These are phyloP conservation scores for Colletotrichum gloeosporioides DNA, from an alignment of 2,329 filamentous ascomycete genomes.

Conservation along the genomic window DNA sequence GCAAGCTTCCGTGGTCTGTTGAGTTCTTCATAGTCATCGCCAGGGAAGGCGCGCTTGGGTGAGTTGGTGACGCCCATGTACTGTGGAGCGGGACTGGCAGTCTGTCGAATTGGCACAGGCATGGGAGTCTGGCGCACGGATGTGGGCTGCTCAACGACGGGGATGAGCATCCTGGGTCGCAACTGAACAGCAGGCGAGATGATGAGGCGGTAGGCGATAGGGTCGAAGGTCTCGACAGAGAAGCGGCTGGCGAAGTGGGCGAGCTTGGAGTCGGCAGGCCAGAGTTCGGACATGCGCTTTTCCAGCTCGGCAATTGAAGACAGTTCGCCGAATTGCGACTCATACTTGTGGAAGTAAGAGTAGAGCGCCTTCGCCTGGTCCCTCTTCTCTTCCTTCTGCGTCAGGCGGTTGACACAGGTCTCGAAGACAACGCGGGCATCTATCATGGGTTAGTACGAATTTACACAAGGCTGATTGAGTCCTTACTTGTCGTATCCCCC, in stretches of 20 bases:
- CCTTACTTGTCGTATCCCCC: constrained; percentile 90
- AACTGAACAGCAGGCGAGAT: constrained; percentile 83
- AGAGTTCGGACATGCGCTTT: constrained; percentile 91
- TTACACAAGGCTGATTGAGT: no score
- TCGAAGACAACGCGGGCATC: constrained; percentile 97
- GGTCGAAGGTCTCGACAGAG: constrained; percentile 77
- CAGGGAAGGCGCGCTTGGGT: constrained; percentile 65
- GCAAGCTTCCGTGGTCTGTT: constrained; percentile 84
- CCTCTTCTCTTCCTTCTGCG: constrained; percentile 75
- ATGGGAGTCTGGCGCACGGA: constrained; percentile 52
- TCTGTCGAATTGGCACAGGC: constrained; percentile 32
- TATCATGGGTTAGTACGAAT: constrained; percentile 38
- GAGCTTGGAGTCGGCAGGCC: constrained; percentile 83
- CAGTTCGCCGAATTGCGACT: constrained; percentile 92
- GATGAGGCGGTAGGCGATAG: constrained; percentile 80
- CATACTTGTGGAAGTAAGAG: constrained; percentile 92
- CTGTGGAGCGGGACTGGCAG: constrained; percentile 52
- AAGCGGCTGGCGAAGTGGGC: constrained; percentile 79
- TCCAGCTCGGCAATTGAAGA: constrained; percentile 91
- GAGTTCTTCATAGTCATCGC: constrained; percentile 75
- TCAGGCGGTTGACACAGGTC: constrained; percentile 84
- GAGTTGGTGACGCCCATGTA: constrained; percentile 55
- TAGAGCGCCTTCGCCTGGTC: constrained; percentile 85
- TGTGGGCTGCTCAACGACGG: constrained; percentile 56
- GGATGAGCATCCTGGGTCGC: constrained; percentile 63